phyloP scores from a whole-genome alignment of 306 rosid species.

The Cucumis sativus region DNA sequence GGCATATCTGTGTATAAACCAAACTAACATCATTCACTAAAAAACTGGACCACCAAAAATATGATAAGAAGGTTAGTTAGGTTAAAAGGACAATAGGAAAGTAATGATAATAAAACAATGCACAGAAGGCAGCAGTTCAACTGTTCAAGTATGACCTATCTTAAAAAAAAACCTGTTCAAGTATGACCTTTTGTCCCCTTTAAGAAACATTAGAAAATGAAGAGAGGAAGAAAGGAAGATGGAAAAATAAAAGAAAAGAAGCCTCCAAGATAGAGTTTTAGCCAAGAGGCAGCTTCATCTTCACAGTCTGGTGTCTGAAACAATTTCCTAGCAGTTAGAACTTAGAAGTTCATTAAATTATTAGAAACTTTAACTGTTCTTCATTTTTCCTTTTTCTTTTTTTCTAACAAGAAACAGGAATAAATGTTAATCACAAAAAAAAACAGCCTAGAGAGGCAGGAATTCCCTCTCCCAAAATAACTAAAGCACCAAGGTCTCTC shows the following conservation, averaged over 20 bases:
- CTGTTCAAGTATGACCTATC: no score
- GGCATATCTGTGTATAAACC: conserved; percentile 9
- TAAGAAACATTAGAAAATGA: background rate
- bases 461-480: no score
- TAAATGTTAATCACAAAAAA: no score
- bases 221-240: background rate
- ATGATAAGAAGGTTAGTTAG: background rate
- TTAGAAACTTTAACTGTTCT: background rate
- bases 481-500: no score
- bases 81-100: background rate
- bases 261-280: background rate
- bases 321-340: background rate
- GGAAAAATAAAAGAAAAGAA: background rate
- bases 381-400: background rate
- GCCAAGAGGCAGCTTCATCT: background rate
- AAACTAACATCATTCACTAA: background rate
- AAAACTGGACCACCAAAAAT: background rate
- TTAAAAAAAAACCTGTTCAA: no score
- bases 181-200: background rate
- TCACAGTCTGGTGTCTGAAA: background rate
- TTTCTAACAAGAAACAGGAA: no score
- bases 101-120: background rate
- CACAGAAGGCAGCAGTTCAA: background rate
- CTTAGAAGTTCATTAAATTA: background rate
- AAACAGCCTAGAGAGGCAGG: no score